Evolutionary conservation across 2,329 filamentous ascomycete genomes (phyloP).

Genomic region (Metarhizium guizhouense): DNA sequence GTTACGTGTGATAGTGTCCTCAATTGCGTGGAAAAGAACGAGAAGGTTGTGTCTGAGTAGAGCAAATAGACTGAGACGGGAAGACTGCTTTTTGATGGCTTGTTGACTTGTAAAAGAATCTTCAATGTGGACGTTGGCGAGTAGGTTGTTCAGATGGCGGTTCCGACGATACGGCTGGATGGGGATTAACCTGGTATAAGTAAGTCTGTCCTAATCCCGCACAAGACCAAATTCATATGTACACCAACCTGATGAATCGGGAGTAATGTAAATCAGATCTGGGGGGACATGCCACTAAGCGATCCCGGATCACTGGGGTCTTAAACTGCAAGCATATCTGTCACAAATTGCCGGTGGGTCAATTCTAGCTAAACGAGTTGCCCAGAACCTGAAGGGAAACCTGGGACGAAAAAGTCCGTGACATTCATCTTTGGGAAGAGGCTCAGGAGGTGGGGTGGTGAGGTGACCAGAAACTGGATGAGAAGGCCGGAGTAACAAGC

Average conservation of each 20-base stretch:
- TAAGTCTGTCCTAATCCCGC: slow-evolving; percentile 5
- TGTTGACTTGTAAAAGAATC: not conserved
- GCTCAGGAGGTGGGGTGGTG: slow-evolving; percentile 5
- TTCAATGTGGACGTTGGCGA: not conserved
- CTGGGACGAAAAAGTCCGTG: slow-evolving; percentile 10
- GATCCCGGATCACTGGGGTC: slow-evolving; percentile 4
- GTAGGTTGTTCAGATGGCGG: slow-evolving; percentile 3
- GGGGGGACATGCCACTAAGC: slow-evolving; percentile 9
- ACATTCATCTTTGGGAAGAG: slow-evolving; percentile 4
- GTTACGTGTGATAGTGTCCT: not conserved
- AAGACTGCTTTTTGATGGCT: not conserved
- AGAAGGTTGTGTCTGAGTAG: not conserved
- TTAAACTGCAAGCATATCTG: slow-evolving; percentile 7
- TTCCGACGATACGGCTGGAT: not conserved
- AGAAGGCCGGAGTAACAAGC: not conserved
- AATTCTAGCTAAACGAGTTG: slow-evolving; percentile 5
- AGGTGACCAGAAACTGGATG: not conserved
- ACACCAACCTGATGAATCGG: slow-evolving; percentile 1
- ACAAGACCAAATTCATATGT: slow-evolving; percentile 2
- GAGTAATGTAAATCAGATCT: slow-evolving; percentile 13
- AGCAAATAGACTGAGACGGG: not conserved
- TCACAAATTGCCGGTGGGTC: slow-evolving; percentile 13
- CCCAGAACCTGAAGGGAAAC: not conserved
- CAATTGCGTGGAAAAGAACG: not conserved
- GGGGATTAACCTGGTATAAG: slow-evolving; percentile 12